These are phyloP conservation scores for Suhomyces maxii DNA, from an alignment of 1,139 yeast genomes.

Conservation along the genomic window DNA sequence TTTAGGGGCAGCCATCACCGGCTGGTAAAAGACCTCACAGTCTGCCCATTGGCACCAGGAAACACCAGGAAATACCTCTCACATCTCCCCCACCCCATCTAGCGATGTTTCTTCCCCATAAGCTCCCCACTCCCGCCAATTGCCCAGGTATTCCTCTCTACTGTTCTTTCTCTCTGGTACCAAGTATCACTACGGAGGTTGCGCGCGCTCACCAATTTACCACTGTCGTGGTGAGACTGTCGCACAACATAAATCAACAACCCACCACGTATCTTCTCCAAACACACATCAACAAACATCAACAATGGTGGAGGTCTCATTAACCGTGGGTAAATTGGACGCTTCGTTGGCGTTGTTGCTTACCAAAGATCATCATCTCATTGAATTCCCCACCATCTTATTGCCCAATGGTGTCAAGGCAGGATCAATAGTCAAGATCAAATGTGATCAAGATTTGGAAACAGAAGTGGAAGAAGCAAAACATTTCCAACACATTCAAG, in stretches of 20 bases:
- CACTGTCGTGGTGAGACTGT: too few species aligned
- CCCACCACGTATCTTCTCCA: slow-evolving; percentile 1
- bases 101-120: too few species aligned
- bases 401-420: slow-evolving; percentile 90
- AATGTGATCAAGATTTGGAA: slow-evolving; percentile 76
- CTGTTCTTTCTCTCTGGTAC: too few species aligned
- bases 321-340: slow-evolving; percentile 94
- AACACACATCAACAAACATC: neutral
- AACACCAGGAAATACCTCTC: too few species aligned
- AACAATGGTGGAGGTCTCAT: slow-evolving; percentile 77
- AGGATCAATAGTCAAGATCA: slow-evolving; percentile 88
- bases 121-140: too few species aligned
- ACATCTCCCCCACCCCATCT: too few species aligned
- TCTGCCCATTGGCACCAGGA: too few species aligned
- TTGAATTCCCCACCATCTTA: slow-evolving; percentile 92
- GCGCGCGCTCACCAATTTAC: too few species aligned
- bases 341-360: slow-evolving; percentile 89
- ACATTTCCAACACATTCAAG: slow-evolving; percentile 66
- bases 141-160: too few species aligned
- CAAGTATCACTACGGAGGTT: too few species aligned
- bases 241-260: neutral
- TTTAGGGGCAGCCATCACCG: too few species aligned
- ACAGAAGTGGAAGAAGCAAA: slow-evolving; percentile 63
- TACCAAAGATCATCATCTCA: slow-evolving; percentile 90
- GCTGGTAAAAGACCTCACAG: too few species aligned